Conservation (phyloP, 352 stramenopile genomes). For the Phytophthora macrochlamydospora region DNA sequence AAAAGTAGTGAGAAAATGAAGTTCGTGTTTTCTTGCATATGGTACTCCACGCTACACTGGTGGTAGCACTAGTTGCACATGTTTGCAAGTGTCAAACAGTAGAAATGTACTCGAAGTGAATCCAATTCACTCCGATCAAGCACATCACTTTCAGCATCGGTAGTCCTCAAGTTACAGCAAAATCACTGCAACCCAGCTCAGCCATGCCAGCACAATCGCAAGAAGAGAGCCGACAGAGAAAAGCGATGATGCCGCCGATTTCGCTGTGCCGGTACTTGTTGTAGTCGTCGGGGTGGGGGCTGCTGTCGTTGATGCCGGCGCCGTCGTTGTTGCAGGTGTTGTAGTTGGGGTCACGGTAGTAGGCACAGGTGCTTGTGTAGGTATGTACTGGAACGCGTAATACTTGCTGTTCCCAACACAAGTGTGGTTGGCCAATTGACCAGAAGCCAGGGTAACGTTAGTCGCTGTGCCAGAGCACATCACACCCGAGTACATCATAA, state of each 20-base stretch:
- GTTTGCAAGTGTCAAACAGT: too few species aligned
- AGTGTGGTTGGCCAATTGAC: conserved; percentile 6
- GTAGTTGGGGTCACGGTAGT: not conserved
- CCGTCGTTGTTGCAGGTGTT: not conserved
- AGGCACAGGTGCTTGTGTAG: not conserved
- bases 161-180: not conserved
- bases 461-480: conserved; percentile 6
- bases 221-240: not conserved
- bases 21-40: too few species aligned
- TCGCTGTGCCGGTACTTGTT: not conserved
- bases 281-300: not conserved
- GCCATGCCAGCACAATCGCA: not conserved
- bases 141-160: not conserved
- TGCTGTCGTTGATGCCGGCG: not conserved
- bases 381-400: conserved; percentile 2
- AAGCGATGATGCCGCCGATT: not conserved
- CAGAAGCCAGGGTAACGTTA: conserved; percentile 4
- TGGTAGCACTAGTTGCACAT: too few species aligned
- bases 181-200: not conserved
- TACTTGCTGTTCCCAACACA: conserved; percentile 12
- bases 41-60: too few species aligned
- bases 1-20: too few species aligned
- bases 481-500: conserved; percentile 11
- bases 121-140: not conserved
- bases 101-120: too few species aligned